These are phyloP conservation scores for Colletotrichum sp. DNA, from an alignment of 2,329 filamentous ascomycete genomes.

Conservation along the genomic window DNA sequence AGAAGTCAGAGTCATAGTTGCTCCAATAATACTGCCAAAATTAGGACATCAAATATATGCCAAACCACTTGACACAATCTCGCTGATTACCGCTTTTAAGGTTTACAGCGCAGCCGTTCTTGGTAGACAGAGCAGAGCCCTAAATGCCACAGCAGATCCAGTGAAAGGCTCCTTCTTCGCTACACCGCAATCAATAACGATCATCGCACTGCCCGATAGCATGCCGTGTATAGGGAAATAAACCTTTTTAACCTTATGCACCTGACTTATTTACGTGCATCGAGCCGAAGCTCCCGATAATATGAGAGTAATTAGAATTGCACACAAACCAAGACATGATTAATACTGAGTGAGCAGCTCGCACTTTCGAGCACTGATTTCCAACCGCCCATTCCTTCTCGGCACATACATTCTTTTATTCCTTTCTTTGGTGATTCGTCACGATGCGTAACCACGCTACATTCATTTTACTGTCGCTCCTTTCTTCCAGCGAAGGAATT, in stretches of 20 bases:
- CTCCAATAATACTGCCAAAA: not conserved
- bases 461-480: not conserved
- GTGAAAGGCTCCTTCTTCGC: not conserved
- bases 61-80: not conserved
- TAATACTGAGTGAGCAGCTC: not conserved
- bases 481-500: not conserved
- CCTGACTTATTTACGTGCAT: not conserved
- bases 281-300: not conserved
- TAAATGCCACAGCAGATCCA: not conserved
- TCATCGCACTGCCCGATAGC: not conserved
- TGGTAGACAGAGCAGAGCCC: not conserved
- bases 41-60: not conserved
- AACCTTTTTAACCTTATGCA: not conserved
- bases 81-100: not conserved
- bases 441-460: not conserved
- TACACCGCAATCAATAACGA: not conserved
- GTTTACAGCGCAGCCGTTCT: not conserved
- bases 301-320: not conserved
- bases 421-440: not conserved
- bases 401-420: not conserved
- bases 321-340: not conserved
- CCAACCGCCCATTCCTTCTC: not conserved
- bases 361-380: accelerated
- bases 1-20: not conserved
- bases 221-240: not conserved